phyloP scores from a whole-genome alignment of 805 yeast species.

The Metschnikowia anglica region DNA sequence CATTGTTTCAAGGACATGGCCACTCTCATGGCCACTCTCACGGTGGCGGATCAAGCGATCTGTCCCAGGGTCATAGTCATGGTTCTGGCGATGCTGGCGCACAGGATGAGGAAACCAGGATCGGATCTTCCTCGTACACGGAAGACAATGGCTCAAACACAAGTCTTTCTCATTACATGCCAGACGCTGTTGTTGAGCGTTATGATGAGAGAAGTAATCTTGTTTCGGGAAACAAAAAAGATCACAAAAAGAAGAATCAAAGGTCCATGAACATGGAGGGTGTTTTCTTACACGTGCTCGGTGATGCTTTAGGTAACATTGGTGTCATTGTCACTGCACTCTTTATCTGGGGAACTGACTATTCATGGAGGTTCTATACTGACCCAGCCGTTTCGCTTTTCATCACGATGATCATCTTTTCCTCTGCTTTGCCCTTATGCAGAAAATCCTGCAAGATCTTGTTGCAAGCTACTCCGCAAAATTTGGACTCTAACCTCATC shows the following conservation, averaged over 20 bases:
- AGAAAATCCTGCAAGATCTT: conserved; percentile 81
- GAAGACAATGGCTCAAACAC: conserved; percentile 26
- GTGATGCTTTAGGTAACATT: conserved; percentile 93
- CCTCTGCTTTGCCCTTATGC: conserved; percentile 89
- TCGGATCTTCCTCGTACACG: conserved; percentile 11
- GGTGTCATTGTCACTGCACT: conserved; percentile 91
- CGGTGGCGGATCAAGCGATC: conserved; percentile 10
- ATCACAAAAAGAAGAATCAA: conserved; percentile 22
- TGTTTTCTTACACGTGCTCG: conserved; percentile 90
- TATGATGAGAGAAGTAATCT: conserved; percentile 40
- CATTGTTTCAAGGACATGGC: conserved; percentile 79
- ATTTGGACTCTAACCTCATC: conserved; percentile 72
- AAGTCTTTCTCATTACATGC: conserved; percentile 40
- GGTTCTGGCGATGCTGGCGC: conserved; percentile 41
- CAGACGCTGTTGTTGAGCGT: conserved; percentile 46
- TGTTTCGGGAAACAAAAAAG: conserved; percentile 22
- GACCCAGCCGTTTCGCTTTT: conserved; percentile 86
- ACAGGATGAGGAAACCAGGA: conserved; percentile 17
- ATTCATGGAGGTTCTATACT: conserved; percentile 78
- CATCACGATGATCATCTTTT: conserved; percentile 84
- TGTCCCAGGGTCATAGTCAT: conserved; percentile 32
- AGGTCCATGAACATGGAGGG: conserved; percentile 96
- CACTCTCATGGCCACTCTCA: conserved; percentile 34
- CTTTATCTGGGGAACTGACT: conserved; percentile 92
- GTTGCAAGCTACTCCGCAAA: conserved; percentile 90